Evolutionary conservation across 306 rosid species (phyloP).

Genomic region (Begonia masoniana): DNA sequence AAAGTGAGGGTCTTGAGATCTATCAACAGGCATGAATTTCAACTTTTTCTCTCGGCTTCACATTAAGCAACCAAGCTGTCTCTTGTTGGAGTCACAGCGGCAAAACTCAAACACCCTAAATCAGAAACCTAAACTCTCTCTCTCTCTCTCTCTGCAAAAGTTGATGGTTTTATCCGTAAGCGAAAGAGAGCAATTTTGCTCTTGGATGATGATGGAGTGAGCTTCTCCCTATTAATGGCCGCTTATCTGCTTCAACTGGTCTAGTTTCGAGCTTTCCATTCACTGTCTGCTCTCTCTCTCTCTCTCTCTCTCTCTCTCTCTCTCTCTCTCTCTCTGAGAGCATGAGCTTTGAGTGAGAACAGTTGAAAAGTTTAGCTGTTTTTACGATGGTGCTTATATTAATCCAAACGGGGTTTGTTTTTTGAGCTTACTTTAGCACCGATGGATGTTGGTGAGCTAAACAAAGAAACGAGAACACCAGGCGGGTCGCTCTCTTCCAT

Average conservation of each 20-base stretch:
- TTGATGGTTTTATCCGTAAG: too few species aligned
- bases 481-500: slow-evolving; percentile 9
- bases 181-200: too few species aligned
- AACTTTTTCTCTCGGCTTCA: slow-evolving; percentile 20
- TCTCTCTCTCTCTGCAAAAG: slow-evolving; percentile 5
- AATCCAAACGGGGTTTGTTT: not conserved
- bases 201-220: too few species aligned
- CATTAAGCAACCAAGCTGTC: slow-evolving; percentile 58
- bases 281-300: not conserved
- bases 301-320: not conserved
- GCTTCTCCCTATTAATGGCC: too few species aligned
- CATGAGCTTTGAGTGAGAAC: not conserved
- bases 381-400: not conserved
- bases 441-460: slow-evolving; percentile 32
- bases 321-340: not conserved
- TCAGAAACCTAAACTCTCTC: not conserved
- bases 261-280: not conserved
- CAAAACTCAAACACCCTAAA: slow-evolving; percentile 6
- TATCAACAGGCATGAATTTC: too few species aligned
- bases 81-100: slow-evolving; percentile 24
- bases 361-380: not conserved
- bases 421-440: not conserved
- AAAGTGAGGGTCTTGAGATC: too few species aligned
- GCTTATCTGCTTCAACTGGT: too few species aligned
- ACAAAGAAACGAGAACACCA: slow-evolving; percentile 27